phyloP scores from a whole-genome alignment of 257 asterid species.

The Dorcoceras hygrometricum region DNA sequence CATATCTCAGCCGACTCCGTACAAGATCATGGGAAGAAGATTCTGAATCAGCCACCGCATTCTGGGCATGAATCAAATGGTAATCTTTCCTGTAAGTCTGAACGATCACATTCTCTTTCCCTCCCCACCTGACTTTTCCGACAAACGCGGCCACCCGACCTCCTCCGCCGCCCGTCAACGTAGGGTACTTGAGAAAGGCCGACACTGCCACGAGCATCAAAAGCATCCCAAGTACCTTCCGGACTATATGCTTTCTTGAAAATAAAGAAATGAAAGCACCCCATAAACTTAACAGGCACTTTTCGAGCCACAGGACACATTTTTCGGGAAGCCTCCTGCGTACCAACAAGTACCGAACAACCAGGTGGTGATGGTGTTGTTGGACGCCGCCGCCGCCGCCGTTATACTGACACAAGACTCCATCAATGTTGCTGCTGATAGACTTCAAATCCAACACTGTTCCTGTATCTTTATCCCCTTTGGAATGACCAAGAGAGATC shows the following conservation, averaged over 20 bases:
- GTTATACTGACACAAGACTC: background rate
- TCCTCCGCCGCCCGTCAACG: background rate
- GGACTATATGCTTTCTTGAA: constrained; percentile 10
- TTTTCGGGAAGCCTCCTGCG: constrained; percentile 5
- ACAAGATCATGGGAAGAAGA: constrained; percentile 21
- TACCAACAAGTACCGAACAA: background rate
- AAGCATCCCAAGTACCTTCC: background rate
- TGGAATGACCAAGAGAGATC: background rate
- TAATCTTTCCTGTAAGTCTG: constrained; percentile 29
- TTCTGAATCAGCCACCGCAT: constrained; percentile 33
- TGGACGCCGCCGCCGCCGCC: background rate
- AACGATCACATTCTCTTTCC: constrained; percentile 25
- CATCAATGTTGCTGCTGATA: background rate
- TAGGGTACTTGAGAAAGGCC: background rate
- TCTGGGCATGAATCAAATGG: constrained; percentile 33
- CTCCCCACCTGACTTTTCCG: background rate
- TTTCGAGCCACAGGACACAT: background rate
- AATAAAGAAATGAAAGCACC: background rate
- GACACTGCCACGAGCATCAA: constrained; percentile 6
- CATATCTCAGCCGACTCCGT: constrained; percentile 33
- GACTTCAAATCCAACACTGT: background rate
- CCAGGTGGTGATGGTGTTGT: constrained; percentile 15
- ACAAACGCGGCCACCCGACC: background rate
- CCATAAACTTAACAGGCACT: background rate
- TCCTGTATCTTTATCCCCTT: constrained; percentile 20